Evolutionary conservation across 2,329 filamentous ascomycete genomes (phyloP).

Genomic region (Aaosphaeria pasadenensis): DNA sequence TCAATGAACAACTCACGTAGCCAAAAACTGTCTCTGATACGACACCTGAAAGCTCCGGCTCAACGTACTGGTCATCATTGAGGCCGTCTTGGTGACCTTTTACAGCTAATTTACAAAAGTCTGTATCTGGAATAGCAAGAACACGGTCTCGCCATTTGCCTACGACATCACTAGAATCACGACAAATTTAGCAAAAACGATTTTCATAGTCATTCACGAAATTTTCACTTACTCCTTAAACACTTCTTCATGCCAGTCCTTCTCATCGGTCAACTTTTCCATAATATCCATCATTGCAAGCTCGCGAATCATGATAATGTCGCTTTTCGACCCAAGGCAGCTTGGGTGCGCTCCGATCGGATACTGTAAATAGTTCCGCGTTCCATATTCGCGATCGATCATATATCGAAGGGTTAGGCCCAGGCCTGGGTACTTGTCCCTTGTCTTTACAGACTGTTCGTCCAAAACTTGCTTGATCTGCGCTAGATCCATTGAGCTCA

Average conservation of each 20-base stretch:
- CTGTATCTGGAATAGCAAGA: slow-evolving; percentile 12
- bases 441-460: too few relatives aligned
- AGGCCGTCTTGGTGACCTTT: too few relatives aligned
- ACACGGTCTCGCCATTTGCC: slow-evolving; percentile 21
- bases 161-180: slow-evolving; percentile 7
- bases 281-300: slow-evolving; percentile 38
- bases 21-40: slow-evolving; percentile 11
- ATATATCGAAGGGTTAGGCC: slow-evolving; percentile 13
- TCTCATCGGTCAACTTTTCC: slow-evolving; percentile 40
- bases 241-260: slow-evolving; percentile 40
- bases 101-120: slow-evolving; percentile 10
- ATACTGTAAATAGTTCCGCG: too few relatives aligned
- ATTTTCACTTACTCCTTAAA: slow-evolving; percentile 20
- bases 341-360: slow-evolving; percentile 13
- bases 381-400: too few relatives aligned
- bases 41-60: slow-evolving; percentile 5
- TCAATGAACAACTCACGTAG: slow-evolving; percentile 8
- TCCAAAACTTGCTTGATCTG: too few relatives aligned
- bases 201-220: too few relatives aligned
- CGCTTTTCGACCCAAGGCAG: slow-evolving; percentile 2
- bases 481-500: too few relatives aligned
- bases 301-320: slow-evolving; percentile 34
- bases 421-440: slow-evolving; percentile 13
- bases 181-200: too few relatives aligned
- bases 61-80: too few relatives aligned